Evolutionary conservation across 768 basidiomycete species (phyloP).

Genomic region (Termitomyces sp.): DNA sequence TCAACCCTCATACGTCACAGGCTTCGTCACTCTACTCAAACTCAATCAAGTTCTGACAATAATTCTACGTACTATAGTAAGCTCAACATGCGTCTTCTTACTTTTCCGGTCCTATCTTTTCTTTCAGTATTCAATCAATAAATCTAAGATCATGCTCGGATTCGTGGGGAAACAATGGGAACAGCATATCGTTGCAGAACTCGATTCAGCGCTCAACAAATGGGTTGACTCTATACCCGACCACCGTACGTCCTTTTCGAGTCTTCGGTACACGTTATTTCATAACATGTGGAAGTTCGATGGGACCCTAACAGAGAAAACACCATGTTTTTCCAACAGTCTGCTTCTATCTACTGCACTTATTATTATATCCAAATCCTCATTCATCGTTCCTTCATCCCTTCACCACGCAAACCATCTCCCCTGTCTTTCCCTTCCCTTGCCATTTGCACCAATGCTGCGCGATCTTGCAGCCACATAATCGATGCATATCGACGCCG

Average conservation of each 20-base stretch:
- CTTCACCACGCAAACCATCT: constrained; percentile 43
- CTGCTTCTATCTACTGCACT: constrained; percentile 43
- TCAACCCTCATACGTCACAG: constrained; percentile 50
- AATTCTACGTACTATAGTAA: constrained; percentile 56
- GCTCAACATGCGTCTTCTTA: constrained; percentile 14
- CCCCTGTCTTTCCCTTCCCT: constrained; percentile 55
- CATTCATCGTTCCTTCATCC: constrained; percentile 76
- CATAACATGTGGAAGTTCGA: constrained; percentile 28
- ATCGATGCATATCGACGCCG: constrained; percentile 50
- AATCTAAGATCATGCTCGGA: constrained; percentile 58
- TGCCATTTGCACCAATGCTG: constrained; percentile 75
- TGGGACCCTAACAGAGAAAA: constrained; percentile 47
- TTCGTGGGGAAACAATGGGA: constrained; percentile 62
- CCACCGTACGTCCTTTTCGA: constrained; percentile 33
- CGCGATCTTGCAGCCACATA: constrained; percentile 77
- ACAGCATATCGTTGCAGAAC: constrained; percentile 58
- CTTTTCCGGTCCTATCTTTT: constrained; percentile 39
- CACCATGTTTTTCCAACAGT: constrained; percentile 48
- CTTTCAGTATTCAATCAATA: constrained; percentile 89
- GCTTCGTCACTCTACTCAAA: constrained; percentile 50
- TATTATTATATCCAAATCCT: constrained; percentile 65
- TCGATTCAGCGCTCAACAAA: constrained; percentile 66
- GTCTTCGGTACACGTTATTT: neutral
- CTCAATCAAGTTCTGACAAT: constrained; percentile 62
- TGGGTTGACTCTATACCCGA: constrained; percentile 67